Evolutionary conservation across 78 protist genomes (phyloP).

Genomic region (Ministeria vibrans): DNA sequence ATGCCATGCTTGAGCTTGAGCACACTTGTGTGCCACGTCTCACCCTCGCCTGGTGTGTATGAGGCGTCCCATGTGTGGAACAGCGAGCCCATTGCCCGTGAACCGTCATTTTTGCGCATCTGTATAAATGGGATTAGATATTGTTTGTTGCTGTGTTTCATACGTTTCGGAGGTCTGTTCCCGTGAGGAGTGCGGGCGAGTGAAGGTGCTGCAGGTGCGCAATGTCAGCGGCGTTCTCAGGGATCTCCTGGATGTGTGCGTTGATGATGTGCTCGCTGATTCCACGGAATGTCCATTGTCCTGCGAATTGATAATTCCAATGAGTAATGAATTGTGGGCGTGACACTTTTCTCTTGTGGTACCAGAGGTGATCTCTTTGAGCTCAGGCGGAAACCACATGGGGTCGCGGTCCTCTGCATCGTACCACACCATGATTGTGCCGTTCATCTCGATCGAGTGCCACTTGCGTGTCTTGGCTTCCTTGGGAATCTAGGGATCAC

Average conservation of each 20-base stretch:
- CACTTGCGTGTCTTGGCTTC: neutral
- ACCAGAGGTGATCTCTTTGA: neutral
- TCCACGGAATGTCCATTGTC: neutral
- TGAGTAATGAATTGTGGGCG: no score
- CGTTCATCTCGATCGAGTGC: neutral
- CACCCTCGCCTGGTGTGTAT: neutral
- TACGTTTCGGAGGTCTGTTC: neutral
- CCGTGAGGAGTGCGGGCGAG: neutral
- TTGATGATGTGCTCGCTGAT: neutral
- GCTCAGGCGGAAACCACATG: neutral
- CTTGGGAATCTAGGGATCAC: no score
- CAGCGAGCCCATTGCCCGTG: no score
- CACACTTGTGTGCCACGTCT: neutral
- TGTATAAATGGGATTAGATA: no score
- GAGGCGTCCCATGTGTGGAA: neutral
- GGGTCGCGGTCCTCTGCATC: conserved; percentile 26
- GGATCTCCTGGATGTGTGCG: conserved; percentile 1
- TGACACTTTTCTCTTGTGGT: no score
- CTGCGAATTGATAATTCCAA: no score
- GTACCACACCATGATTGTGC: conserved; percentile 16
- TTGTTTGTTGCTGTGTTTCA: no score
- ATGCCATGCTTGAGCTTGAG: neutral
- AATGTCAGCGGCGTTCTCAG: conserved; percentile 44
- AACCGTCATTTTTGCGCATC: no score
- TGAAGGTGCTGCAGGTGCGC: conserved; percentile 38